Base-by-base conservation (phyloP, 352 stramenopile species). In the Phytophthora idaei region DNA sequence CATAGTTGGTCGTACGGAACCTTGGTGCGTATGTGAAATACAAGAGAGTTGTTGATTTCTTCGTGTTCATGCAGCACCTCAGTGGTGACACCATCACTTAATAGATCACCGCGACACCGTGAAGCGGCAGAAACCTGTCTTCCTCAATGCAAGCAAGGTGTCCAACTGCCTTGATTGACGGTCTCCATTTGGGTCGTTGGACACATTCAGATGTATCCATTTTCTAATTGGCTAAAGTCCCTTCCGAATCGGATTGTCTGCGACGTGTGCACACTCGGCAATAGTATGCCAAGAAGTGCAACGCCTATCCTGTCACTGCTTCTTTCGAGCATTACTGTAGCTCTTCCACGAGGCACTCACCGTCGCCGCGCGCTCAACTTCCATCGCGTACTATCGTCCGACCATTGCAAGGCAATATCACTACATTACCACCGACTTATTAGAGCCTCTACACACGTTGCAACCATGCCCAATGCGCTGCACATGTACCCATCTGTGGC, bases 401-500 rank as follows among this genome's bases (percentile, higher is more conserved):
- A 12, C 34, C 34, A n/a, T 9, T 5, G 36, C 36, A 42, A n/a
- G 3, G 5, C 8, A 4, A 6, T 15, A 17, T 8, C 5, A 12
- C 6, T 12, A 9, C 44, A 50, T 27, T 50, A 5, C 10, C 44
- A n/a, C n/a, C 25, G 44, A 7, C 31, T 21, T 57, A 21, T 28
- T 17, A 10, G 17, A 45, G 50, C 50, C 32, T 12, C 46, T 32
- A 2, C 4, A 25, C 29, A 3, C 21, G 17, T 14, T 27, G 17
- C 21, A 49, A 31, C 9, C 39, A 74, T 85, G 74, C 14, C 64
- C 14, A 75, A 86, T 37, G 63, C 67, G 15, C 58, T 85, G 53
- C 76, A 83, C 41, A 56, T 87, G 67, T 87, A 82, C 42, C 79
- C 79, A 37, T 71, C 76, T 3, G 25, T 65, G 32, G 57, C 61